phyloP scores from a whole-genome alignment of 23 red algal species.

The Porphyridium purpureum region DNA sequence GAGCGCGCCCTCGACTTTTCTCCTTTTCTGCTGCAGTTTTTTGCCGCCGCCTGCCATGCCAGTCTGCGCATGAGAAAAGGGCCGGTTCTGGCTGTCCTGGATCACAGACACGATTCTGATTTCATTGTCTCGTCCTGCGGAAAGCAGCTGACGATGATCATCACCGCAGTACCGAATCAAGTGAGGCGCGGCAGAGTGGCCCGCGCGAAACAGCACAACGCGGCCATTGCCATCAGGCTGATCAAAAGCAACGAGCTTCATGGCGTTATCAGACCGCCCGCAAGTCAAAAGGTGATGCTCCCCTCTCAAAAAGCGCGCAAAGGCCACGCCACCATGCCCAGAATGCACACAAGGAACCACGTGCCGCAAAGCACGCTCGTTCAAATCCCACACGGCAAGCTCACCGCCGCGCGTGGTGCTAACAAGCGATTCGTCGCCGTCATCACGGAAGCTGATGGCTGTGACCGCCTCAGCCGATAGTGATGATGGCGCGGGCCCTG shows the following conservation, averaged over 20 bases:
- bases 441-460: constrained; percentile 56
- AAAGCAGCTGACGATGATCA: constrained; percentile 71
- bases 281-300: constrained; percentile 62
- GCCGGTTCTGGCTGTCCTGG: constrained; percentile 38
- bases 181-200: constrained; percentile 52
- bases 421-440: constrained; percentile 44
- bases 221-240: constrained; percentile 6
- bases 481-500: not conserved
- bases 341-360: constrained; percentile 38
- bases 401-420: constrained; percentile 26
- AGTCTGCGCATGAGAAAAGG: constrained; percentile 66
- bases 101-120: constrained; percentile 55
- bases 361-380: constrained; percentile 13
- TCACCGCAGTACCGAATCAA: constrained; percentile 59
- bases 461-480: constrained; percentile 8
- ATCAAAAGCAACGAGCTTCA: constrained; percentile 87
- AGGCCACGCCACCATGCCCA: constrained; percentile 15
- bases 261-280: constrained; percentile 61
- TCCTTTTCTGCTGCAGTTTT: too few relatives aligned
- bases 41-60: too few relatives aligned
- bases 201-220: constrained; percentile 56
- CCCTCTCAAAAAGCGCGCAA: constrained; percentile 31
- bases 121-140: constrained; percentile 54
- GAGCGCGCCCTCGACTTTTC: too few relatives aligned
- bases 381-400: constrained; percentile 69